Percentiles rank a stretch among this genome's conserved stretches.
These are phyloP conservation scores for Pythium insidiosum DNA, from an alignment of 352 stramenopile genomes.

Conservation along the genomic window DNA sequence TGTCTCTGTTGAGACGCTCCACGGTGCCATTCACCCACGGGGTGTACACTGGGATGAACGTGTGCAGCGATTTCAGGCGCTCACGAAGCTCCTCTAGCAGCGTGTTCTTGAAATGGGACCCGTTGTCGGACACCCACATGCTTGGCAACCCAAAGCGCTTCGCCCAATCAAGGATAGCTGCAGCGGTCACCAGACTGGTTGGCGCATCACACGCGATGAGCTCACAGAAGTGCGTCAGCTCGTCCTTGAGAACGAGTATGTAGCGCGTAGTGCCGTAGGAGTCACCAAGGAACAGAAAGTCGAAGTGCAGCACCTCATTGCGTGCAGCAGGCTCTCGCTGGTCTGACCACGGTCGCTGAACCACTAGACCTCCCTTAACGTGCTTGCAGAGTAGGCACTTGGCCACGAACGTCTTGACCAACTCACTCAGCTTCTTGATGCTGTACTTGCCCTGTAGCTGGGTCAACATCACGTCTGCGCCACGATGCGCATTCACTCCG, in stretches of 20 bases:
- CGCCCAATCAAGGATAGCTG: no score
- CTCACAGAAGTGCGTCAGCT: no score
- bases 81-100: constrained; percentile 1
- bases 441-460: neutral
- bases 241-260: constrained; percentile 8
- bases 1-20: constrained; percentile 13
- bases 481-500: no score
- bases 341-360: constrained; percentile 1
- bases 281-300: constrained; percentile 9
- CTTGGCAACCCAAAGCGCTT: constrained; percentile 1
- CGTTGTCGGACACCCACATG: constrained; percentile 4
- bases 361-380: no score
- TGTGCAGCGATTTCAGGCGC: neutral
- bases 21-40: no score
- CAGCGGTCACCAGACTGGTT: constrained; percentile 1
- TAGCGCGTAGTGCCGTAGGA: neutral
- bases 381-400: constrained; percentile 5
- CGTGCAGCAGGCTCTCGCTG: no score
- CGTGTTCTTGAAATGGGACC: constrained; percentile 10
- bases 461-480: neutral
- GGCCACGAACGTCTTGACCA: neutral
- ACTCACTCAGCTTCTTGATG: neutral
- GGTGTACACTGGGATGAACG: constrained; percentile 3
- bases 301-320: constrained; percentile 8
- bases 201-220: constrained; percentile 1